Percentiles rank a stretch among this genome's conserved stretches.
Conservation (phyloP, 106 monocot genomes). For the Gastrodia elata region DNA sequence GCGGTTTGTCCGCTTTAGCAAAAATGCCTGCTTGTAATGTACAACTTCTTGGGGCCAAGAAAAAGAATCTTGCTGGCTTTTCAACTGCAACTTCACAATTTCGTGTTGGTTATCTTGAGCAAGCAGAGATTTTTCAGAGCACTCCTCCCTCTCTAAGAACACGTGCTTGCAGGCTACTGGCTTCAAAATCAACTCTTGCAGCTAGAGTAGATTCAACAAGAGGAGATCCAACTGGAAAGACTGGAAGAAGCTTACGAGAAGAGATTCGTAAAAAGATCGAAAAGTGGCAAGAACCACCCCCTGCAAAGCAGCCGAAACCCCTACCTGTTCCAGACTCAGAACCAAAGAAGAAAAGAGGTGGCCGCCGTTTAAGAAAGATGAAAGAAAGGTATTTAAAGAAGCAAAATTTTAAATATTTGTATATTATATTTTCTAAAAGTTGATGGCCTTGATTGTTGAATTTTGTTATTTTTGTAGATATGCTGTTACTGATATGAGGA, state of each 20-base stretch:
- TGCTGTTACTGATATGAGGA: slow-evolving; percentile 93
- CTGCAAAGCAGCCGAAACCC: slow-evolving; percentile 93
- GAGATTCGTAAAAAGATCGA: slow-evolving; percentile 87
- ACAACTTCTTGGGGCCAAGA: slow-evolving; percentile 87
- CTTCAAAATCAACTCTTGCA: slow-evolving; percentile 85
- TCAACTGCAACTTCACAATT: slow-evolving; percentile 85
- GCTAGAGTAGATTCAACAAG: slow-evolving; percentile 78
- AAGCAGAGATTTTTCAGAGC: slow-evolving; percentile 77
- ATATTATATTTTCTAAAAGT: slow-evolving; percentile 6
- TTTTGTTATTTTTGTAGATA: slow-evolving; percentile 47
- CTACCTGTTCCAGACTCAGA: slow-evolving; percentile 95
- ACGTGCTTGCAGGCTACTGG: slow-evolving; percentile 75
- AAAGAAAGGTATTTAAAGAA: slow-evolving; percentile 66
- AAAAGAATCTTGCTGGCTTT: slow-evolving; percentile 88
- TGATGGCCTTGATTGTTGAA: background rate
- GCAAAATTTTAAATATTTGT: background rate
- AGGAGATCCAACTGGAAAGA: slow-evolving; percentile 82
- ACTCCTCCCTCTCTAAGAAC: slow-evolving; percentile 69
- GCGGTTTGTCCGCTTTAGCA: slow-evolving; percentile 78
- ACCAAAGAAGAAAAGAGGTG: slow-evolving; percentile 97
- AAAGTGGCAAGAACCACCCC: slow-evolving; percentile 98
- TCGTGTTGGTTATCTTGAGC: slow-evolving; percentile 85
- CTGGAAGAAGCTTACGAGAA: slow-evolving; percentile 64
- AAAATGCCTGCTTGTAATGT: slow-evolving; percentile 99
- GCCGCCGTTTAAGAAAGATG: slow-evolving; percentile 68